phyloP scores from a whole-genome alignment of 176 grass and related monocot species.

The Phoenix dactylifera region DNA sequence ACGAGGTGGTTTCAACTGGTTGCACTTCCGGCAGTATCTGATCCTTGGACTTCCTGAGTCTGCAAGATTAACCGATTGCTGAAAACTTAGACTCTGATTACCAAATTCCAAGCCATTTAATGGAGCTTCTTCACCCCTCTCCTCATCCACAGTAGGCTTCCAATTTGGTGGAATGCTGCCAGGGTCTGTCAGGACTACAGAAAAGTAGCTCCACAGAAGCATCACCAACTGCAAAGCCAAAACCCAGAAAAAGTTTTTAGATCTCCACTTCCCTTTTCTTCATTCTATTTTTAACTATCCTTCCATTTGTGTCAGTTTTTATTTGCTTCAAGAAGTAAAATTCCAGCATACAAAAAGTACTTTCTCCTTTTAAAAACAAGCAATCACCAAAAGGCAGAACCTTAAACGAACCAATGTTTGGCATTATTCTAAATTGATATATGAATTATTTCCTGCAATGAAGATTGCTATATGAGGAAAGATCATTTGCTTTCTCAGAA shows the following conservation, averaged over 20 bases:
- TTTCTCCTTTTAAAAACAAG: too few relatives aligned
- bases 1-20: constrained; percentile 83
- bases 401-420: too few relatives aligned
- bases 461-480: too few relatives aligned
- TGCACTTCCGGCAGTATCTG: constrained; percentile 90
- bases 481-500: too few relatives aligned
- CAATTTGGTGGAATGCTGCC: constrained; percentile 75
- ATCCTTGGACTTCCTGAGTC: constrained; percentile 36
- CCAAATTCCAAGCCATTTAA: constrained; percentile 44
- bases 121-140: constrained; percentile 67
- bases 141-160: constrained; percentile 75
- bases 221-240: constrained; percentile 53
- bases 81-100: constrained; percentile 38
- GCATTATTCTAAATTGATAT: too few relatives aligned
- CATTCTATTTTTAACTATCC: too few relatives aligned
- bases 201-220: constrained; percentile 96
- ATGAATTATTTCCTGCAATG: too few relatives aligned
- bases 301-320: too few relatives aligned
- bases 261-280: too few relatives aligned
- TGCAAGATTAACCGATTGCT: constrained; percentile 34
- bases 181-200: constrained; percentile 72
- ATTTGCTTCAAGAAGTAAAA: too few relatives aligned
- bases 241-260: not conserved
- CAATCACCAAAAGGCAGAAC: too few relatives aligned
- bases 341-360: too few relatives aligned